Conservation (phyloP, 257 asterid species). For the Capsicum baccatum region DNA sequence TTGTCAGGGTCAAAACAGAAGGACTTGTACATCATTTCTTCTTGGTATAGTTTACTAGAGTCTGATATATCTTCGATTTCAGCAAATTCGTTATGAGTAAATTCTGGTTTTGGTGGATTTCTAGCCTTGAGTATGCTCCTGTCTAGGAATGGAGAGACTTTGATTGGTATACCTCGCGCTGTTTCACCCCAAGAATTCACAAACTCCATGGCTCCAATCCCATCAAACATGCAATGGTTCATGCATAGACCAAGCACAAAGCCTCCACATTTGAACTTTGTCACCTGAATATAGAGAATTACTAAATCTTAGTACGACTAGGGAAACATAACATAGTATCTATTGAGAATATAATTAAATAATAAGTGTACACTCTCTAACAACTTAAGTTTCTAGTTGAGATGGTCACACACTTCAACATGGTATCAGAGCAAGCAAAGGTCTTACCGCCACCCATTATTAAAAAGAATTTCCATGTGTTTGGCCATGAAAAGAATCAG, state of each 20-base stretch:
- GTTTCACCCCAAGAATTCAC: conserved; percentile 84
- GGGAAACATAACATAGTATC: no score
- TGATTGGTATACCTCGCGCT: conserved; percentile 63
- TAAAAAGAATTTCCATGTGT: no score
- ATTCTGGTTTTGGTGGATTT: conserved; percentile 66
- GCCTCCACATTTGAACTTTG: conserved; percentile 92
- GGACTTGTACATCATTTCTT: conserved; percentile 69
- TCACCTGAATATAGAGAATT: conserved; percentile 49
- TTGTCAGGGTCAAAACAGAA: conserved; percentile 74
- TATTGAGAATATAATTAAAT: no score
- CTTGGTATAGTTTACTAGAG: conserved; percentile 58
- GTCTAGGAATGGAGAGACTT: conserved; percentile 75
- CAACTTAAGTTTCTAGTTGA: no score
- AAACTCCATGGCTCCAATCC: conserved; percentile 90
- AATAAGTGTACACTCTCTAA: no score
- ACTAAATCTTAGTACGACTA: not conserved
- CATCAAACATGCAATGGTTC: conserved; percentile 95
- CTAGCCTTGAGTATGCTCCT: conserved; percentile 70
- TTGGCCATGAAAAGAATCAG: no score
- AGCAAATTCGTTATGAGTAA: conserved; percentile 75
- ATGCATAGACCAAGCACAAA: conserved; percentile 82
- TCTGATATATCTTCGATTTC: conserved; percentile 71
- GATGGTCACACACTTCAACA: no score
- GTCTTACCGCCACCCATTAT: no score
- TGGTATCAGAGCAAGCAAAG: no score